A percentile compares a stretch with the other conserved stretches of the same genome.
Evolutionary conservation across 2,329 filamentous ascomycete genomes (phyloP).

Genomic region (Stachybotrys chartarum): DNA sequence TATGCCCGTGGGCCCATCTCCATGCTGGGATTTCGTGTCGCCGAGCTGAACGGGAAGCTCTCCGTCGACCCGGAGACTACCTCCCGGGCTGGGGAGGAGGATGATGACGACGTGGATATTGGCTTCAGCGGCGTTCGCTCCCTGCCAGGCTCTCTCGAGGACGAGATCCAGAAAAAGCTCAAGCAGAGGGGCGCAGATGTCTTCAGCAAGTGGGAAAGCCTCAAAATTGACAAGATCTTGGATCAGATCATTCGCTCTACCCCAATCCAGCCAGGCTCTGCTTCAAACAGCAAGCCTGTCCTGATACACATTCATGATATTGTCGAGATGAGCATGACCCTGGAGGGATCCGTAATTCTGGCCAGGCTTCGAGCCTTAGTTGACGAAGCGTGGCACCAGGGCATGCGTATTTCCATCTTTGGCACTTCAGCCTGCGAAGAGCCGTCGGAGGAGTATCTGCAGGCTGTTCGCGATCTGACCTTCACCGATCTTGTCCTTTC

Average conservation of each 20-base stretch:
- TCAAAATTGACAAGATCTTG: conserved; percentile 52
- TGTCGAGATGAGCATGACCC: conserved; percentile 64
- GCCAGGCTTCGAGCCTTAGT: conserved; percentile 63
- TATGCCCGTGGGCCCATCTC: conserved; percentile 41
- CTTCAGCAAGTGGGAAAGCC: conserved; percentile 48
- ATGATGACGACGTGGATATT: conserved; percentile 25
- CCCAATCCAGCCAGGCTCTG: conserved; percentile 18
- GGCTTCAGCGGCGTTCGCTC: conserved; percentile 20
- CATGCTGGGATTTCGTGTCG: conserved; percentile 48
- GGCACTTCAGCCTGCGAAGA: conserved; percentile 63
- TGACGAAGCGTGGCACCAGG: conserved; percentile 63
- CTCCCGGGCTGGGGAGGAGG: conserved; percentile 21
- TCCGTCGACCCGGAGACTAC: conserved; percentile 37
- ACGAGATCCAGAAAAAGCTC: conserved; percentile 34
- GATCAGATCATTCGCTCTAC: conserved; percentile 48
- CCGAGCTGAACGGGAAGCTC: conserved; percentile 47
- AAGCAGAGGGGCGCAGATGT: conserved; percentile 28
- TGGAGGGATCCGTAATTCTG: conserved; percentile 64
- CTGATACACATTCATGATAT: conserved; percentile 79
- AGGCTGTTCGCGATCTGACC: conserved; percentile 30
- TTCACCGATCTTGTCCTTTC: conserved; percentile 32
- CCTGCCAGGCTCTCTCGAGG: conserved; percentile 24
- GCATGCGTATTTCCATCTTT: conserved; percentile 67
- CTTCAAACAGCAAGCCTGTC: conserved; percentile 35
- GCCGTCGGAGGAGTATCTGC: conserved; percentile 34